Evolutionary conservation across 1,284 basidiomycete genomes (phyloP).

Genomic region (Microbotryum scabiosae): DNA sequence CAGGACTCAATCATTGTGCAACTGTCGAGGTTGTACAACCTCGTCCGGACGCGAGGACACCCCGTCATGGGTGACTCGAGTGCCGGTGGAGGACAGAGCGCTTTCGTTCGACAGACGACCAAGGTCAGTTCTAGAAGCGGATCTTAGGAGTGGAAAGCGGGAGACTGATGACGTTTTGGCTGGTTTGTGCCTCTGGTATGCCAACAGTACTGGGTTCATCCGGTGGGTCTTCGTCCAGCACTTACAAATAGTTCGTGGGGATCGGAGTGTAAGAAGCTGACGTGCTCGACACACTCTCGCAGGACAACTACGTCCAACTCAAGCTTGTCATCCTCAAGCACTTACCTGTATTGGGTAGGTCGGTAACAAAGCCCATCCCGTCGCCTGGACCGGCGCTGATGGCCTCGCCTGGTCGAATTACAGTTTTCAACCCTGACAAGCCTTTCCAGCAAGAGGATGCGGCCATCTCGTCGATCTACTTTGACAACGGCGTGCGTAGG

Average conservation of each 20-base stretch:
- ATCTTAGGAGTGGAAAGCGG: too few relatives aligned
- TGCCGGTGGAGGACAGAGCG: conserved; percentile 90
- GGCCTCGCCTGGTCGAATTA: conserved; percentile 19
- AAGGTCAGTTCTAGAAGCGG: conserved; percentile 44
- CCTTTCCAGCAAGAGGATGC: conserved; percentile 84
- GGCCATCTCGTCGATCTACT: conserved; percentile 52
- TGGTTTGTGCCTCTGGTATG: too few relatives aligned
- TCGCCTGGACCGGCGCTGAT: neutral
- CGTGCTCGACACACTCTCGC: conserved; percentile 62
- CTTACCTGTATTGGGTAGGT: conserved; percentile 76
- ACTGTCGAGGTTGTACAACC: conserved; percentile 88
- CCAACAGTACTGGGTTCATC: conserved; percentile 68
- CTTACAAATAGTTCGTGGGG: too few relatives aligned
- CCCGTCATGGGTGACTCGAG: conserved; percentile 87
- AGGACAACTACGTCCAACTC: conserved; percentile 86
- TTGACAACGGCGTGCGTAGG: conserved; percentile 42
- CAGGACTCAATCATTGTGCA: conserved; percentile 87
- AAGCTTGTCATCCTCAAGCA: conserved; percentile 91
- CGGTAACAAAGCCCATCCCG: neutral
- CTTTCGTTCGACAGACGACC: conserved; percentile 93
- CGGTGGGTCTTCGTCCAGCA: neutral
- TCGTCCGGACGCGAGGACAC: conserved; percentile 90
- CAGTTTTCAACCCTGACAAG: conserved; percentile 93
- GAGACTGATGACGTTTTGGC: too few relatives aligned
- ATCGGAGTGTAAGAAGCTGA: neutral